Evolutionary conservation across 2,329 filamentous ascomycete genomes (phyloP).

Genomic region (Aspergillus awamori): DNA sequence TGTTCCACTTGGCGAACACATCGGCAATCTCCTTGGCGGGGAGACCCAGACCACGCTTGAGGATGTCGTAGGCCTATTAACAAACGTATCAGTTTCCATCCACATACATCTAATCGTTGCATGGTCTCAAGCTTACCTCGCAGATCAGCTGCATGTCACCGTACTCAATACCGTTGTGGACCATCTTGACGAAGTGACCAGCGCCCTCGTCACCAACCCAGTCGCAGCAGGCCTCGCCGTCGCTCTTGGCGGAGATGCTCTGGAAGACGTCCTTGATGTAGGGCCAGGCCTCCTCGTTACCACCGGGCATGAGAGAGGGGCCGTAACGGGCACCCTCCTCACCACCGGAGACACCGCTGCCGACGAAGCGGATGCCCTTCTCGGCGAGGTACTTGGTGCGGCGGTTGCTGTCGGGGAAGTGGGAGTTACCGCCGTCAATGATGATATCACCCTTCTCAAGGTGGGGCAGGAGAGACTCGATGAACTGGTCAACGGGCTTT

Average conservation of each 20-base stretch:
- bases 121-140: constrained; percentile 66
- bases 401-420: constrained; percentile 98
- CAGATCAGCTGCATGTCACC: constrained; percentile 99
- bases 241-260: constrained; percentile 95
- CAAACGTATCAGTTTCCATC: not conserved
- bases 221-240: constrained; percentile 96
- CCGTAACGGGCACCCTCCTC: constrained; percentile 99
- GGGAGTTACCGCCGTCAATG: constrained; percentile 98
- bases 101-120: not conserved
- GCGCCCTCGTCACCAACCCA: constrained; percentile 99
- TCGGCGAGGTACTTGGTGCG: constrained; percentile 81
- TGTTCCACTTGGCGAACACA: constrained; percentile 95
- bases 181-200: constrained; percentile 99
- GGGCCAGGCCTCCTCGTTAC: constrained; percentile 96
- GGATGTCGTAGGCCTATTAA: constrained; percentile 91
- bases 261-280: constrained; percentile 99
- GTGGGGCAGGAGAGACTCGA: constrained; percentile 86
- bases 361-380: constrained; percentile 95
- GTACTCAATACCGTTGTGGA: constrained; percentile 99
- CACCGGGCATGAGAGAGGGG: constrained; percentile 97
- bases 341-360: constrained; percentile 96
- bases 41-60: constrained; percentile 95
- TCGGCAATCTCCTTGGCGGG: constrained; percentile 93
- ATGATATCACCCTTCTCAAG: constrained; percentile 91
- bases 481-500: constrained; percentile 97